phyloP scores from a whole-genome alignment of 352 stramenopile species.

The Phytophthora uliginosa region DNA sequence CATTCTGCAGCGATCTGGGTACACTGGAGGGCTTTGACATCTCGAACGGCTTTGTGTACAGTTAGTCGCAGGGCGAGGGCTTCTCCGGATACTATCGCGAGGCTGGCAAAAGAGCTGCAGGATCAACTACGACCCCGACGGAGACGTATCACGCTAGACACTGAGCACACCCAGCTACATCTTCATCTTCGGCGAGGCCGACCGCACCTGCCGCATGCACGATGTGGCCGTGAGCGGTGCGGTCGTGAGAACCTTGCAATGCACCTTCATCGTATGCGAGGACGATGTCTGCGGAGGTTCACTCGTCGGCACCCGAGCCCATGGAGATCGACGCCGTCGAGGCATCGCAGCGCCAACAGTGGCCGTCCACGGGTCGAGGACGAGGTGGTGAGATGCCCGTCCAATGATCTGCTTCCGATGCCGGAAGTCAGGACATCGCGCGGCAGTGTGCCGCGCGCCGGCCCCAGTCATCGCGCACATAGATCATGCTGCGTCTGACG shows the following conservation, averaged over 20 bases:
- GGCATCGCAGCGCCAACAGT: too few relatives aligned
- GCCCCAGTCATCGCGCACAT: too few relatives aligned
- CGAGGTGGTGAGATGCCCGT: too few relatives aligned
- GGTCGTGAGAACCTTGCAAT: constrained; percentile 53
- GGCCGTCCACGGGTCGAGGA: too few relatives aligned
- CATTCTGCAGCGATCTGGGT: constrained; percentile 64
- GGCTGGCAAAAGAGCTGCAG: constrained; percentile 71
- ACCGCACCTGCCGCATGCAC: constrained; percentile 59
- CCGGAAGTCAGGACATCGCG: too few relatives aligned
- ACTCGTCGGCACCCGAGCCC: too few relatives aligned
- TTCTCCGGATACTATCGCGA: constrained; percentile 72
- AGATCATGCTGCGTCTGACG: too few relatives aligned
- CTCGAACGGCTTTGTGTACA: constrained; percentile 59
- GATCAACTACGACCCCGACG: constrained; percentile 63
- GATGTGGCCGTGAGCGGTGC: constrained; percentile 37
- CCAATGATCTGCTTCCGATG: too few relatives aligned
- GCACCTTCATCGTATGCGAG: constrained; percentile 52
- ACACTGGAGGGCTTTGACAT: constrained; percentile 32
- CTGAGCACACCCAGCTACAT: constrained; percentile 64
- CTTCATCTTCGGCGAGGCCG: constrained; percentile 59
- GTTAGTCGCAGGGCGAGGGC: constrained; percentile 52
- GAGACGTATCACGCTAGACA: constrained; percentile 68
- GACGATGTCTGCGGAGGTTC: too few relatives aligned
- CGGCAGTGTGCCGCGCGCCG: too few relatives aligned
- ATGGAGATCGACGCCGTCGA: too few relatives aligned